Conservation (phyloP, 2,329 filamentous ascomycete genomes). For the Pseudocercospora musae region DNA sequence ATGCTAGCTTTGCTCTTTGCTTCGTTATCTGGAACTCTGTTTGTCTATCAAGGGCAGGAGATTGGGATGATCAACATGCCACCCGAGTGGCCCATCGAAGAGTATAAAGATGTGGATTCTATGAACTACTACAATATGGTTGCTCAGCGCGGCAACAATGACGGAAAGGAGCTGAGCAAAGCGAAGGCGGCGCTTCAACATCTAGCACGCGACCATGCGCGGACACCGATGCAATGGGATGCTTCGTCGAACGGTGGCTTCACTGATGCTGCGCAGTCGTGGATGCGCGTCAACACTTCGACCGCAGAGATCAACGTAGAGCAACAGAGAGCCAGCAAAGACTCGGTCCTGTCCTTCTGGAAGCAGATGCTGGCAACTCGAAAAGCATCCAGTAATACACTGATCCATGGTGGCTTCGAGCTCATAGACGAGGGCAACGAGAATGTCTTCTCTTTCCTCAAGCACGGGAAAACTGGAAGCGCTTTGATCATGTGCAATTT, state of each 20-base stretch:
- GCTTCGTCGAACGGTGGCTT: slow-evolving; percentile 57
- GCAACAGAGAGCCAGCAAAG: slow-evolving; percentile 48
- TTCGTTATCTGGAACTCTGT: slow-evolving; percentile 46
- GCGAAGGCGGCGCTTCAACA: slow-evolving; percentile 3
- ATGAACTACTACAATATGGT: slow-evolving; percentile 52
- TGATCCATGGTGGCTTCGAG: slow-evolving; percentile 27
- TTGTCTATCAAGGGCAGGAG: slow-evolving; percentile 65
- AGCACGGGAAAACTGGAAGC: slow-evolving; percentile 2
- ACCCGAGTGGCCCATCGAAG: slow-evolving; percentile 41
- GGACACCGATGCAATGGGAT: slow-evolving; percentile 67
- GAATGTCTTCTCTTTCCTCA: slow-evolving; percentile 17
- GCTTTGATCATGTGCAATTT: slow-evolving; percentile 11
- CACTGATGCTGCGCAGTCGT: slow-evolving; percentile 37
- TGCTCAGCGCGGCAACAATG: slow-evolving; percentile 29
- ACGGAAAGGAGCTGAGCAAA: not conserved
- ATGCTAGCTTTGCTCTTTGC: slow-evolving; percentile 42
- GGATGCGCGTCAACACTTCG: slow-evolving; percentile 17
- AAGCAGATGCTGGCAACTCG: slow-evolving; percentile 34
- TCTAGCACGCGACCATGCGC: slow-evolving; percentile 43
- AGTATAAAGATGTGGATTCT: slow-evolving; percentile 54
- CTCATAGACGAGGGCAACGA: slow-evolving; percentile 17
- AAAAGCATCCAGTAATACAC: slow-evolving; percentile 18
- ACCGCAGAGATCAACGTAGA: slow-evolving; percentile 10
- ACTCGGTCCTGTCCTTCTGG: slow-evolving; percentile 58
- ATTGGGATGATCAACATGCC: slow-evolving; percentile 56